These are phyloP conservation scores for Hyaloperonospora arabidopsidis DNA, from an alignment of 352 stramenopile species.

Conservation along the genomic window DNA sequence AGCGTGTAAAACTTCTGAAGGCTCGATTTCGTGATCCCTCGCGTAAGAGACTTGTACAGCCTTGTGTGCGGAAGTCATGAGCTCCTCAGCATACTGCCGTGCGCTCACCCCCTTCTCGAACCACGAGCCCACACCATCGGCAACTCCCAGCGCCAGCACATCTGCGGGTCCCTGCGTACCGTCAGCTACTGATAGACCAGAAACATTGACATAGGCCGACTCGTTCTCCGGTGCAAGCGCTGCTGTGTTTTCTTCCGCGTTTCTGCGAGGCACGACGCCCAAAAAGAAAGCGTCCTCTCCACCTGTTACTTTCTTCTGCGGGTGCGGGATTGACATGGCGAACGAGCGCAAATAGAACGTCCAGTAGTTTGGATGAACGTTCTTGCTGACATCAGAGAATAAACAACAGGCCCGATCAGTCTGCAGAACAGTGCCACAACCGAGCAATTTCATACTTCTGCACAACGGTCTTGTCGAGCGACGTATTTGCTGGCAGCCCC, in stretches of 20 bases:
- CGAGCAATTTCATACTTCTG: conserved; percentile 24
- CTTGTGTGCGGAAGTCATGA: conserved; percentile 73
- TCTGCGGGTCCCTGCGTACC: conserved; percentile 50
- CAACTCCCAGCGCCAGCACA: conserved; percentile 89
- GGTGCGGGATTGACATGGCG: conserved; percentile 72
- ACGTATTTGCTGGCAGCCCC: conserved; percentile 69
- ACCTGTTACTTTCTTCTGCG: conserved; percentile 56
- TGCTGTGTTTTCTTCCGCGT: conserved; percentile 37
- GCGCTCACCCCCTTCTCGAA: conserved; percentile 89
- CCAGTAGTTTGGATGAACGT: conserved; percentile 32
- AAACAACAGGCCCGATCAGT: conserved; percentile 7
- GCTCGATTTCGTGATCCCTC: conserved; percentile 54
- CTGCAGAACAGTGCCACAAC: background rate
- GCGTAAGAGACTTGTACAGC: conserved; percentile 52
- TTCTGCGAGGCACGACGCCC: conserved; percentile 38
- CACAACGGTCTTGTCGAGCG: conserved; percentile 35
- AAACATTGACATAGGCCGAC: conserved; percentile 19
- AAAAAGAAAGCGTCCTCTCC: conserved; percentile 94
- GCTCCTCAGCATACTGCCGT: conserved; percentile 53
- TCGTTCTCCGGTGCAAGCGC: conserved; percentile 14
- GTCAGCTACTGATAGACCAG: conserved; percentile 22
- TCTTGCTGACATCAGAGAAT: conserved; percentile 17
- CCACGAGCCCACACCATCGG: conserved; percentile 94
- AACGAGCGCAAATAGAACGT: conserved; percentile 62
- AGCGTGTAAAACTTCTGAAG: conserved; percentile 54